Evolutionary conservation across 108 stramenopile genomes (phyloP).

Genomic region (Cyclotella kingstonii): DNA sequence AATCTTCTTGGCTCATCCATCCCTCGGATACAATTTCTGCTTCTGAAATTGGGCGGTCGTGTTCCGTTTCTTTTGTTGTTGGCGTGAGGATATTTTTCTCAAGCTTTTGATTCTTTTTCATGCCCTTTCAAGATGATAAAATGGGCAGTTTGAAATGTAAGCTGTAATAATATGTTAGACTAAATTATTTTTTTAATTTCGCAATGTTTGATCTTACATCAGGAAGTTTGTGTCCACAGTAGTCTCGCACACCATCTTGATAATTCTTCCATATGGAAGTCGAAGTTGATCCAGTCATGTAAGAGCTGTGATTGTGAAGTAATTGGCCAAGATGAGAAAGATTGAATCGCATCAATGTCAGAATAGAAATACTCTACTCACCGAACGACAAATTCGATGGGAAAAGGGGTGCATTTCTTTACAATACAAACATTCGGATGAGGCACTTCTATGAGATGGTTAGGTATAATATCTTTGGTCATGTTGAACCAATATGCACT

Average conservation of each 20-base stretch:
- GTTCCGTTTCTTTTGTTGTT: constrained; percentile 96
- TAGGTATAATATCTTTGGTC: constrained; percentile 87
- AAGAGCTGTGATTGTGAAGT: too few species aligned
- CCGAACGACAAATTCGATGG: constrained; percentile 97
- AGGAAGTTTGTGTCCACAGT: constrained; percentile 94
- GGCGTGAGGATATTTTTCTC: constrained; percentile 85
- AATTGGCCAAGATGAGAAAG: too few species aligned
- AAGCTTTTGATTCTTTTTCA: constrained; percentile 93
- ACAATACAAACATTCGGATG: constrained; percentile 94
- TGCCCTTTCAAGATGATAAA: constrained; percentile 46
- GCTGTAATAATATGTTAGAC: neutral
- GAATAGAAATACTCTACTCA: constrained; percentile 27
- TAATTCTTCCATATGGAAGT: constrained; percentile 99
- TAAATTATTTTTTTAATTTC: too few species aligned
- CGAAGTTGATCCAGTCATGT: constrained; percentile 94
- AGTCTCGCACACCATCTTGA: constrained; percentile 86
- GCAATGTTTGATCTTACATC: constrained; percentile 42
- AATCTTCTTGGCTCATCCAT: constrained; percentile 86
- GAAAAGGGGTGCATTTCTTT: constrained; percentile 91
- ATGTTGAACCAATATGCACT: constrained; percentile 95
- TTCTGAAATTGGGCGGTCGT: constrained; percentile 95
- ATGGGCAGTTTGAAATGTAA: neutral
- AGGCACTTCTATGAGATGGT: constrained; percentile 89
- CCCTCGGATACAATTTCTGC: constrained; percentile 86
- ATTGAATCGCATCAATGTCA: constrained; percentile 22